phyloP scores from a whole-genome alignment of 176 grass and related monocot species.

The Aechmea fasciata region DNA sequence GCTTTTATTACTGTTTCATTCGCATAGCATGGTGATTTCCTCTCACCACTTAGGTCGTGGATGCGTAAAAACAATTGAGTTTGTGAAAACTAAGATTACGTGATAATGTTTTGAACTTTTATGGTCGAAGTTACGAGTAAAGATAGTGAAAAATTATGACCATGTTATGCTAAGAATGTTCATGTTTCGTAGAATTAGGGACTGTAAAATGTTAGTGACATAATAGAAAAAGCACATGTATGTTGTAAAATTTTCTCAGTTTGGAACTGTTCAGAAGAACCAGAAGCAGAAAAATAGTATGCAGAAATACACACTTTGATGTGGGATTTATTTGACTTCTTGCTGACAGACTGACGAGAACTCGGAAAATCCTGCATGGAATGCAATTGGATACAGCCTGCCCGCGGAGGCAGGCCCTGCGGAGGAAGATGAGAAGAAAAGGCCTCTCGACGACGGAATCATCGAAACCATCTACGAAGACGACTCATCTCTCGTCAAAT shows the following conservation, averaged over 20 bases:
- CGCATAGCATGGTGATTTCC: too few species aligned
- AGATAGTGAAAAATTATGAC: neutral
- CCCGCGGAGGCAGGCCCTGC: conserved; percentile 20
- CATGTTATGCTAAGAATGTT: too few species aligned
- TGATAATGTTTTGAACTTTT: too few species aligned
- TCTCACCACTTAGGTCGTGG: too few species aligned
- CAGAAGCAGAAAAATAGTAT: neutral
- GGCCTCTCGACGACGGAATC: conserved; percentile 64
- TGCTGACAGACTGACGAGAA: conserved; percentile 54
- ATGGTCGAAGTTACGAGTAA: neutral
- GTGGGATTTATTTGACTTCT: conserved; percentile 7
- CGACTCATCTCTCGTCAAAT: conserved; percentile 32
- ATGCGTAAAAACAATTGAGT: too few species aligned
- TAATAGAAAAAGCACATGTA: too few species aligned
- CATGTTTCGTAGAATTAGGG: too few species aligned
- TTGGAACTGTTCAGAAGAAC: neutral
- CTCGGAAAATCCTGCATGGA: conserved; percentile 55
- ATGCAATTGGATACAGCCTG: conserved; percentile 63
- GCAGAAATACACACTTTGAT: conserved; percentile 2
- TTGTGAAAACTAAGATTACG: too few species aligned
- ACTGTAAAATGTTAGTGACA: too few species aligned
- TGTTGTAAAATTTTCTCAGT: neutral
- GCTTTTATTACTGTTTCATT: too few species aligned
- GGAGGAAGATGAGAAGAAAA: conserved; percentile 16
- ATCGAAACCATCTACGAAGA: conserved; percentile 52